phyloP scores from a whole-genome alignment of 2,329 filamentous ascomycete species.

The Lizonia empirigonia region DNA sequence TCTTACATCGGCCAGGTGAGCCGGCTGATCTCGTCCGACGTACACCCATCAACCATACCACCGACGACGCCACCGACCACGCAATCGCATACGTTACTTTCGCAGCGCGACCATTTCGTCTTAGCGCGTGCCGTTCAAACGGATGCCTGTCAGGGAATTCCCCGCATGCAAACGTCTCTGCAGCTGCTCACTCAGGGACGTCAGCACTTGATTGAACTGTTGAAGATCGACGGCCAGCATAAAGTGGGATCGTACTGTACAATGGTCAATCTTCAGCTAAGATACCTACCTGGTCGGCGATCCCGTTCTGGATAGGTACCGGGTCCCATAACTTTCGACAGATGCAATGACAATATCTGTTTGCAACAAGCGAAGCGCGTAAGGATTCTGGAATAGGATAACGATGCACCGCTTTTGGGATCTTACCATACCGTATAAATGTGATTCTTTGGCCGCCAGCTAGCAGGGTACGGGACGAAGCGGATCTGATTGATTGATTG shows the following conservation, averaged over 20 bases:
- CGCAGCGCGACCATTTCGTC: neutral
- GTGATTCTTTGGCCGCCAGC: too few species aligned
- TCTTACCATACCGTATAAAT: too few species aligned
- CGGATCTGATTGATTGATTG: too few species aligned
- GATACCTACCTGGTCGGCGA: constrained; percentile 13
- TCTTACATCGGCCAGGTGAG: constrained; percentile 5
- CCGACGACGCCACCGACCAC: too few species aligned
- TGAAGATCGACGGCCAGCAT: constrained; percentile 12
- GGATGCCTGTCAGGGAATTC: neutral
- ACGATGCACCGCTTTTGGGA: constrained; percentile 8
- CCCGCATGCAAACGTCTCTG: neutral
- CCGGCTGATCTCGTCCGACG: neutral
- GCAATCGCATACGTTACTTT: neutral
- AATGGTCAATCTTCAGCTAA: too few species aligned
- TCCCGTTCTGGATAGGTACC: constrained; percentile 3
- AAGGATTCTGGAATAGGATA: constrained; percentile 2
- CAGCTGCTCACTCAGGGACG: neutral
- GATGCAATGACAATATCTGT: constrained; percentile 3
- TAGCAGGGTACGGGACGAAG: too few species aligned
- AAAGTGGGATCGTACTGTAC: neutral
- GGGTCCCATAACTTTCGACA: constrained; percentile 6
- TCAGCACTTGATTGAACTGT: neutral
- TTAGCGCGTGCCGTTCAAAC: neutral
- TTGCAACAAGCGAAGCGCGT: constrained; percentile 1
- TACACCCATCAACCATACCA: neutral